Percentiles rank a stretch among this genome's conserved stretches.
phyloP scores from a whole-genome alignment of 495 filamentous ascomycete genomes.

The Tuber indicum region DNA sequence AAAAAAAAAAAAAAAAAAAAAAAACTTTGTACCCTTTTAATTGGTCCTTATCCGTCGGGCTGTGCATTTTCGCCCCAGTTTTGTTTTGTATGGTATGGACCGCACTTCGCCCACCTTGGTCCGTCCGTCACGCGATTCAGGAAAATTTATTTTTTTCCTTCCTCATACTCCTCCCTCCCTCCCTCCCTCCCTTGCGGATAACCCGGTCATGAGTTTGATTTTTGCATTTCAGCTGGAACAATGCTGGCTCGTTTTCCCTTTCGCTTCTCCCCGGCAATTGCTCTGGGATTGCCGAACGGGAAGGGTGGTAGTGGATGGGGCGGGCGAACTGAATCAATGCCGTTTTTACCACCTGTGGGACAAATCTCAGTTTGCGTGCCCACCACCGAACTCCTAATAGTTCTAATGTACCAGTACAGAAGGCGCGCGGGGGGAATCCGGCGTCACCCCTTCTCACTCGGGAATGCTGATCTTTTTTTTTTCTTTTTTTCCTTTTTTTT shows the following conservation, averaged over 20 bases:
- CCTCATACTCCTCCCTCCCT: no score
- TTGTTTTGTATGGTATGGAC: neutral
- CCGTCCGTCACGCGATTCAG: slow-evolving; percentile 3
- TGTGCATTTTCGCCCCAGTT: neutral
- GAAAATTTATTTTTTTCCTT: neutral
- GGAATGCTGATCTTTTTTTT: neutral
- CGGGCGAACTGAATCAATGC: slow-evolving; percentile 1
- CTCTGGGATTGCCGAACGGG: neutral
- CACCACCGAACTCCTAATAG: neutral
- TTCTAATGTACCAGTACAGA: neutral
- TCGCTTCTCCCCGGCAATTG: neutral
- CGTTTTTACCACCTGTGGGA: slow-evolving; percentile 3
- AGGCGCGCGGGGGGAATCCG: neutral
- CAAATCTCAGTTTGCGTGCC: slow-evolving; percentile 6
- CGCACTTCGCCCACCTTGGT: neutral
- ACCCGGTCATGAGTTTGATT: slow-evolving; percentile 5
- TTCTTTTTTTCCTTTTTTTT: neutral
- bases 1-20: neutral
- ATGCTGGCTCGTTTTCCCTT: neutral
- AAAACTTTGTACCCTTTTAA: neutral
- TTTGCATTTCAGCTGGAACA: slow-evolving; percentile 3
- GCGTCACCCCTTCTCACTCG: slow-evolving; percentile 1
- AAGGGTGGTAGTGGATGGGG: slow-evolving; percentile 3
- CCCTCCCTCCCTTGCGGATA: neutral
- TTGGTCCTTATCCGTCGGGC: neutral